Conservation (phyloP, 441 rosid genomes). For the Mallotus repandus region DNA sequence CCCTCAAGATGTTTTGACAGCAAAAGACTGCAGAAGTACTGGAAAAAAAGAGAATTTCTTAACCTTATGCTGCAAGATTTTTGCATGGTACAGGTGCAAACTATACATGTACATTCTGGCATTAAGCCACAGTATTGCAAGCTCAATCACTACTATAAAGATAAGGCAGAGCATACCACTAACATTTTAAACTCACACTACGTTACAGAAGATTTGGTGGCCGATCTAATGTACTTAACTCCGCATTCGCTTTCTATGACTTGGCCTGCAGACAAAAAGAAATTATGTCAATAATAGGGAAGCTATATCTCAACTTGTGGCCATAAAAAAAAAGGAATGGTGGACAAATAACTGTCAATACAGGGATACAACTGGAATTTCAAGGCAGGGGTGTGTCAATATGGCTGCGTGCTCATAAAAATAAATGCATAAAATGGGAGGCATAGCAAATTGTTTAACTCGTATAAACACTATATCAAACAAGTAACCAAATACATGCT, state of each 20-base stretch:
- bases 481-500: not conserved
- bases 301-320: not conserved
- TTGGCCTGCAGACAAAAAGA: constrained; percentile 57
- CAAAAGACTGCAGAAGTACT: not conserved
- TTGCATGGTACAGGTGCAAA: constrained; percentile 46
- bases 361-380: not conserved
- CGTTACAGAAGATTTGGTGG: constrained; percentile 42
- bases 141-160: constrained; percentile 32
- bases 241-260: constrained; percentile 68
- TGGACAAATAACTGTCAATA: not conserved
- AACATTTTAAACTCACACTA: constrained; percentile 31
- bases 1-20: constrained; percentile 19
- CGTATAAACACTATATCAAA: not conserved
- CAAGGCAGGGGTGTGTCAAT: not conserved
- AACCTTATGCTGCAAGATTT: constrained; percentile 30
- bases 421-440: not conserved
- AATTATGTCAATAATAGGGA: not conserved
- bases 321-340: not conserved
- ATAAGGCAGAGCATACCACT: constrained; percentile 32
- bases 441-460: not conserved
- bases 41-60: constrained; percentile 20
- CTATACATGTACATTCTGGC: constrained; percentile 49
- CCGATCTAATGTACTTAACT: constrained; percentile 44
- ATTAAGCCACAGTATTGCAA: constrained; percentile 27
- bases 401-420: not conserved